Percentiles rank a stretch among this genome's conserved stretches.
phyloP scores from a whole-genome alignment of 2,329 filamentous ascomycete species.

The Tolypocladium capitatum region DNA sequence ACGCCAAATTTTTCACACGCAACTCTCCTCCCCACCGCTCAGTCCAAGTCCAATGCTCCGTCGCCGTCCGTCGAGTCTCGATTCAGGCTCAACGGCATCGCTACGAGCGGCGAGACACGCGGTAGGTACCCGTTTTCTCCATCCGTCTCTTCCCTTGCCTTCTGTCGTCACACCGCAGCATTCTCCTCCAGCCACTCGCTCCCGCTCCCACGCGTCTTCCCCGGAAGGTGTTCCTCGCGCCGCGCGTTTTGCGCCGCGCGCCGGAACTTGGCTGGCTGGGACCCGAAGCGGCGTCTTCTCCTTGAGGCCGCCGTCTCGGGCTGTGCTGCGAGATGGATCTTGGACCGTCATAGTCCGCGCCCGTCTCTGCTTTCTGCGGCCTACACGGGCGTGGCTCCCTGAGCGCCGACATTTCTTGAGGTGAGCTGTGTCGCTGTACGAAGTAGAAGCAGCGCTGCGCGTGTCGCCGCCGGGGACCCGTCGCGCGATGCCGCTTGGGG shows the following conservation, averaged over 20 bases:
- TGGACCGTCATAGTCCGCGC: constrained; percentile 42
- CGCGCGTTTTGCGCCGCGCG: constrained; percentile 22
- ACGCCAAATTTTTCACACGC: too few relatives aligned
- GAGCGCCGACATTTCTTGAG: constrained; percentile 29
- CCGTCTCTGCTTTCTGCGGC: constrained; percentile 17
- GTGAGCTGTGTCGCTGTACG: background rate
- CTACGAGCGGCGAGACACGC: background rate
- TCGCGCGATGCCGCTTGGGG: background rate
- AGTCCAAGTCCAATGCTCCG: background rate
- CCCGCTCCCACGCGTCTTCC: constrained; percentile 20
- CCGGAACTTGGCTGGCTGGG: constrained; percentile 23
- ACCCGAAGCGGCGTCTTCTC: background rate
- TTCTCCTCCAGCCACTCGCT: constrained; percentile 17
- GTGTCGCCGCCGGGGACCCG: too few relatives aligned
- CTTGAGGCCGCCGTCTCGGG: background rate
- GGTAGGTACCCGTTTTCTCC: background rate
- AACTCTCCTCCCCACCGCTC: background rate
- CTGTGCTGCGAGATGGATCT: constrained; percentile 27
- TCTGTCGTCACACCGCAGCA: constrained; percentile 8
- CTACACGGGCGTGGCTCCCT: constrained; percentile 38
- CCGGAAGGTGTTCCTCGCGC: constrained; percentile 20
- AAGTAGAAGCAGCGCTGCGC: too few relatives aligned
- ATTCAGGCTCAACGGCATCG: background rate
- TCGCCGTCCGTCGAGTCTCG: background rate
- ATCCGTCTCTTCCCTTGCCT: background rate